A percentile compares a stretch with the other conserved stretches of the same genome.
Conservation (phyloP, 768 basidiomycete genomes). For the Cantharellus anzutake region DNA sequence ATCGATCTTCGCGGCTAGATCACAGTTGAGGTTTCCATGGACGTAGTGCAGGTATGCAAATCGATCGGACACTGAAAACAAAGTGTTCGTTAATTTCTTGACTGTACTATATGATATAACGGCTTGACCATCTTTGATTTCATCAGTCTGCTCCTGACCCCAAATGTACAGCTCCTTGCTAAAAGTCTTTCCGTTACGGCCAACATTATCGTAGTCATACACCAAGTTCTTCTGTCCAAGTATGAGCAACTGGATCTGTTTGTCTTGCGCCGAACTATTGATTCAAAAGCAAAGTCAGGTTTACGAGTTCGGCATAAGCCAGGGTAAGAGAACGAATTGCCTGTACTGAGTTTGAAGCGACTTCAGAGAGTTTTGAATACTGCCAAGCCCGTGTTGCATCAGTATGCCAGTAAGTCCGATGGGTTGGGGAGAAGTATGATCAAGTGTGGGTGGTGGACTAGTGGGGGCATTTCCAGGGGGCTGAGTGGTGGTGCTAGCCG, state of each 20-base stretch:
- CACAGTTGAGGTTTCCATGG: conserved; percentile 42
- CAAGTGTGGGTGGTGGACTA: neutral
- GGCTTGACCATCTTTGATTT: conserved; percentile 34
- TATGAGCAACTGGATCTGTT: conserved; percentile 47
- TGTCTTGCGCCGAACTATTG: neutral
- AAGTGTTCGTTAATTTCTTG: neutral
- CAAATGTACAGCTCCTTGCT: conserved; percentile 77
- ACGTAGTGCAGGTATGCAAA: conserved; percentile 68
- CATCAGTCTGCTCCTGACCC: conserved; percentile 53
- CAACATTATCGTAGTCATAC: conserved; percentile 48
- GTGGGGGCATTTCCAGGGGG: neutral
- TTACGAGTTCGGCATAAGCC: neutral
- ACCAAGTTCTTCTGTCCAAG: conserved; percentile 62
- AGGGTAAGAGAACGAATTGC: neutral
- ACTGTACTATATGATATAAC: neutral
- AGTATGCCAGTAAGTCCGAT: neutral
- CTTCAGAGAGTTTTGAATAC: neutral
- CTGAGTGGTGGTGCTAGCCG: neutral
- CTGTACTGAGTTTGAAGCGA: neutral
- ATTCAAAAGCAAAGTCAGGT: neutral
- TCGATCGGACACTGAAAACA: conserved; percentile 33
- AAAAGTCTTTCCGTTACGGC: conserved; percentile 46
- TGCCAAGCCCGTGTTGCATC: neutral
- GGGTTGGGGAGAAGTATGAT: neutral
- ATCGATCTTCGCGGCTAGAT: conserved; percentile 44